Evolutionary conservation across 129 eudicot species (phyloP).

Genomic region (Centrapalus pauciflorus): DNA sequence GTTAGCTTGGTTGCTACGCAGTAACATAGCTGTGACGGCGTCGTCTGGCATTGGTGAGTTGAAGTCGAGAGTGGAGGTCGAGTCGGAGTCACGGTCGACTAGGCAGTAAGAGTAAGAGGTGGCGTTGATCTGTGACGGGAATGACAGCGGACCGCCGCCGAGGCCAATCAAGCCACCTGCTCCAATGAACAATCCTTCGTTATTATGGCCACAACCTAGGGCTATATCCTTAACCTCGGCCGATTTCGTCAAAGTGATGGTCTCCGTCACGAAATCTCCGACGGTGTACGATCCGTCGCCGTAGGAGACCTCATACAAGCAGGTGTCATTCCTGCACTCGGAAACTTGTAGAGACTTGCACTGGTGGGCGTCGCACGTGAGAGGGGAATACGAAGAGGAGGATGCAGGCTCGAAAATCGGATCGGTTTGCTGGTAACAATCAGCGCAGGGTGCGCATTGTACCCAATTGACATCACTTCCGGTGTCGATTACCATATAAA

Average conservation of each 20-base stretch:
- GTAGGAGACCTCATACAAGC: constrained; percentile 70
- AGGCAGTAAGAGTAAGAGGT: constrained; percentile 65
- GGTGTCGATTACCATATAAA: constrained; percentile 67
- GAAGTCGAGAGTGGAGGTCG: constrained; percentile 62
- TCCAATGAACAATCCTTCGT: constrained; percentile 71
- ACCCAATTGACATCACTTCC: constrained; percentile 86
- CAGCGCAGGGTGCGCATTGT: constrained; percentile 77
- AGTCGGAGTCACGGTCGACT: constrained; percentile 66
- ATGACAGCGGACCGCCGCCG: constrained; percentile 67
- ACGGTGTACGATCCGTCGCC: constrained; percentile 86
- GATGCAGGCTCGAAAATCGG: constrained; percentile 60
- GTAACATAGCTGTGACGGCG: constrained; percentile 52
- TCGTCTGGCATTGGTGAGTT: constrained; percentile 33
- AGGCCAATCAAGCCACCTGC: constrained; percentile 78
- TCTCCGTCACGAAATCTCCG: constrained; percentile 64
- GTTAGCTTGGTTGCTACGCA: constrained; percentile 38
- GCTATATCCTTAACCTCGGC: constrained; percentile 42
- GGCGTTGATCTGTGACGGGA: constrained; percentile 69
- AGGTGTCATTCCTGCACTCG: constrained; percentile 50
- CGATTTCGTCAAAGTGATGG: constrained; percentile 42
- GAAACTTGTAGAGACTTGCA: constrained; percentile 62
- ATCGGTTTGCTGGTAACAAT: constrained; percentile 69
- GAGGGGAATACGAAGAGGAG: constrained; percentile 43
- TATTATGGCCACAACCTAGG: constrained; percentile 73
- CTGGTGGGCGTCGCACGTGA: constrained; percentile 43